These are phyloP conservation scores for Tetrahymena thermophila DNA, from an alignment of 73 alveolate species.

Conservation along the genomic window DNA sequence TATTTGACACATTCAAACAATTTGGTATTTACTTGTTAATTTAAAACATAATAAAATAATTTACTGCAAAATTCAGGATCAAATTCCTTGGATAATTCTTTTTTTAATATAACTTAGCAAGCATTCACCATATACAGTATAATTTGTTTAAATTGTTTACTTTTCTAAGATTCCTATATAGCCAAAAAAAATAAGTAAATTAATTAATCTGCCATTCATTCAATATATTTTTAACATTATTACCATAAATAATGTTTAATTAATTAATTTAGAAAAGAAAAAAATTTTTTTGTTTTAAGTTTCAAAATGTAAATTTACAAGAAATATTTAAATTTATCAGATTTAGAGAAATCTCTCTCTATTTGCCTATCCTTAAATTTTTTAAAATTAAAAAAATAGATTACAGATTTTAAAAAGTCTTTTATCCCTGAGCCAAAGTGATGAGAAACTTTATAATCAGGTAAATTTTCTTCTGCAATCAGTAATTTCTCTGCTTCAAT, in stretches of 20 bases:
- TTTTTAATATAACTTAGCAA: neutral
- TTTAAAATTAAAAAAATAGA: neutral
- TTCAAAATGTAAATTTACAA: too few species aligned
- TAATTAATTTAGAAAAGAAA: too few species aligned
- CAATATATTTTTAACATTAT: neutral
- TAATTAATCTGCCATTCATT: neutral
- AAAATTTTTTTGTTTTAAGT: too few species aligned
- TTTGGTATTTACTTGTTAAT: too few species aligned
- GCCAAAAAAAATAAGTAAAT: neutral
- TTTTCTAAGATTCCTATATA: neutral
- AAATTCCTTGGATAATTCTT: neutral
- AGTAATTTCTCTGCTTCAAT: neutral
- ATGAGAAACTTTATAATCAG: neutral
- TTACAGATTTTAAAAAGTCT: neutral
- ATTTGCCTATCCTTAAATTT: neutral
- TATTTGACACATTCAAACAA: too few species aligned
- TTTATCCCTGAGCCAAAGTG: neutral
- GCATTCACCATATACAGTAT: neutral
- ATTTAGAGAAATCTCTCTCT: neutral
- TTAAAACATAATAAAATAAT: neutral
- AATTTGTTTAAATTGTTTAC: neutral
- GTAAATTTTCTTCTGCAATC: neutral
- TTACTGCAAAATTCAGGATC: neutral
- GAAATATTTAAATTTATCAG: neutral
- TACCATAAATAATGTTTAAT: neutral